Base-by-base conservation (phyloP, 2,329 filamentous ascomycete species). In the Claviceps cyperi region DNA sequence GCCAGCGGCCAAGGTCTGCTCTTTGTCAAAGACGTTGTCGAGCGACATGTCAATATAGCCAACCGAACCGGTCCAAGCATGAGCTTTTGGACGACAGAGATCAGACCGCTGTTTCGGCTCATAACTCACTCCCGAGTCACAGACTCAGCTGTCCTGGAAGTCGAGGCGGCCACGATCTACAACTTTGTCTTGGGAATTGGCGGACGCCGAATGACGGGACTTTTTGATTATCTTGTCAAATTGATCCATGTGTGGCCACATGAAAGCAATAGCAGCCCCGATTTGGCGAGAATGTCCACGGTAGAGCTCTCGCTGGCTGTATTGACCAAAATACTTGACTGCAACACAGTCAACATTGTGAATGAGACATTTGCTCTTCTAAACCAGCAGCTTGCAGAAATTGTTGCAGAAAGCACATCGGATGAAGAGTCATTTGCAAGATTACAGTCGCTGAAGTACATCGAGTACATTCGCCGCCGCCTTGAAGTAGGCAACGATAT, bases 101-200 rank as follows among this genome's bases (percentile, higher is more conserved):
- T 68, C 14, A 54, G 53, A 28, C 67, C 63, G 0, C 55, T 71
- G 1, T 66, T 70, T 36, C 51, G 56, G 6, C 43, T 69, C 6
- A 51, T 69, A 13, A 66, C 63, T 1, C 66, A 71, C 24, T 50
- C 57, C 3, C 55, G 58, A 4, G 60, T 68, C 6, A 51, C 62
- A 1, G 61, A 66, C 44, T 71, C 66, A 7, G 61, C 64, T 11
- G 57, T 69, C 0, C 56, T 72, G 14, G 68, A 71, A 48, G 60
- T 64, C 37, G 56, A 69, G 36, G 63, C 68, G 1, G 60, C 63
- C 2, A 49, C 46, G 0, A 59, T 70, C 15, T 65, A 61, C 53
- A 66, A 62, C 38, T 66, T 62, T 44, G 47, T 70, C 0, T 51
- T 60, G 6, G 68, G 68, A 6, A 51, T 65, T 32, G 62, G 64